Percentiles rank a stretch among this genome's conserved stretches.
phyloP scores from a whole-genome alignment of 2,329 filamentous ascomycete species.

The Pleochaeta shiraiana region DNA sequence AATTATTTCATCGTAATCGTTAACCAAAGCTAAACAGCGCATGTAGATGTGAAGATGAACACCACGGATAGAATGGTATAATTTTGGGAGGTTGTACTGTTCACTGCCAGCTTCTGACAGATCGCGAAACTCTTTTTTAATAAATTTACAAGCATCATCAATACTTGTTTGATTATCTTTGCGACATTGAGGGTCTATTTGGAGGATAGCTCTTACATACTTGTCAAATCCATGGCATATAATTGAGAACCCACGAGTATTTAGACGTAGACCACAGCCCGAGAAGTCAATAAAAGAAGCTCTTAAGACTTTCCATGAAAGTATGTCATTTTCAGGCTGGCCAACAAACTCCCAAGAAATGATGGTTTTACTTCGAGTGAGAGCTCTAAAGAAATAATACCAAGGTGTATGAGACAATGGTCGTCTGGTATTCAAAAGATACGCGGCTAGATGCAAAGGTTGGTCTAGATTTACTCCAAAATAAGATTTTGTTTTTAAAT shows the following conservation, averaged over 20 bases:
- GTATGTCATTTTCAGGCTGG: constrained; percentile 11
- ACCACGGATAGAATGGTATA: constrained; percentile 25
- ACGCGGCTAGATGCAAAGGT: constrained; percentile 8
- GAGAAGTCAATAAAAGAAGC: constrained; percentile 13
- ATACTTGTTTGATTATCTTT: background rate
- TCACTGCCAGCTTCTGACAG: constrained; percentile 9
- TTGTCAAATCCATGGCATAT: constrained; percentile 14
- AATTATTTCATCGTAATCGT: constrained; percentile 35
- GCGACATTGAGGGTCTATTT: background rate
- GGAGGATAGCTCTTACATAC: constrained; percentile 10
- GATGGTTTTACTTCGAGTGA: constrained; percentile 17
- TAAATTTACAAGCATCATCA: constrained; percentile 13
- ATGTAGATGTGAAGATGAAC: constrained; percentile 36
- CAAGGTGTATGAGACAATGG: constrained; percentile 20
- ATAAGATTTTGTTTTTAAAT: background rate
- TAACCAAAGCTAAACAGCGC: constrained; percentile 36
- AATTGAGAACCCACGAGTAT: constrained; percentile 13
- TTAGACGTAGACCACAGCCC: constrained; percentile 13
- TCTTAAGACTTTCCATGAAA: constrained; percentile 12
- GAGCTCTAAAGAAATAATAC: constrained; percentile 22
- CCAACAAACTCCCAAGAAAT: constrained; percentile 8
- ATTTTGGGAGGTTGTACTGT: constrained; percentile 11
- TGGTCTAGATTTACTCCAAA: constrained; percentile 5
- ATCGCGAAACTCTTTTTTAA: constrained; percentile 17
- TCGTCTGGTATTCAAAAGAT: constrained; percentile 10